These are phyloP conservation scores for Larix sibirica DNA, from an alignment of 83 land plant genomes.

Conservation along the genomic window DNA sequence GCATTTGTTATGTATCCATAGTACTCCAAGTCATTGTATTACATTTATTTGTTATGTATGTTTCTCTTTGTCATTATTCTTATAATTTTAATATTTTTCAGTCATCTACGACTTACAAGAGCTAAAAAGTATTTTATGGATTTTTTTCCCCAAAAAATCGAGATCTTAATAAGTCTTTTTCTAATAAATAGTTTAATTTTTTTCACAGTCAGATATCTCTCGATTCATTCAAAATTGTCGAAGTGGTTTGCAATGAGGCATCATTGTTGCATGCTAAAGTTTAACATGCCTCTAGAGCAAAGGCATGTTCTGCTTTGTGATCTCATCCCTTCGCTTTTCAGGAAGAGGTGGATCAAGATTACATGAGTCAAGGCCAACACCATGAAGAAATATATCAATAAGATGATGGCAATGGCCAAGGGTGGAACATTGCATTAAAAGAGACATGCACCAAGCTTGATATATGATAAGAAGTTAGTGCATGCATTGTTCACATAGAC, in stretches of 20 bases:
- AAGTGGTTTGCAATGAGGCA: slow-evolving; percentile 59
- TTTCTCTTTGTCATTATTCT: no score
- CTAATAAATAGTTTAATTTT: no score
- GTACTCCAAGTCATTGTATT: no score
- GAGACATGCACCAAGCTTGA: slow-evolving; percentile 91
- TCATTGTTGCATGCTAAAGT: slow-evolving; percentile 73
- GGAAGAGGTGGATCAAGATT: slow-evolving; percentile 88
- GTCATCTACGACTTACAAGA: no score
- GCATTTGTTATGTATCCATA: no score
- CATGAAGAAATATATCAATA: slow-evolving; percentile 87
- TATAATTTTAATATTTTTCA: no score
- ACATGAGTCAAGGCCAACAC: slow-evolving; percentile 87
- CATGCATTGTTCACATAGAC: slow-evolving; percentile 95
- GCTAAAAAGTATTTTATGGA: no score
- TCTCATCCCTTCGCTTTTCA: slow-evolving; percentile 82
- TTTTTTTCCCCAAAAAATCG: no score
- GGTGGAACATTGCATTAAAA: slow-evolving; percentile 91
- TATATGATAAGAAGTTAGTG: slow-evolving; percentile 92
- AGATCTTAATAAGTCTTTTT: no score
- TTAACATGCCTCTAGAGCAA: slow-evolving; percentile 91
- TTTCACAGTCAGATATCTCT: no score
- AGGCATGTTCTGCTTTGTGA: slow-evolving; percentile 75
- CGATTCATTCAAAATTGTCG: no score
- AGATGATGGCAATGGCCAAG: slow-evolving; percentile 94
- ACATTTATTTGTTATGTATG: no score